Percentiles rank a stretch among this genome's conserved stretches.
These are phyloP conservation scores for Saccharomyces kudriavzevii DNA, from an alignment of 805 yeast species.

Conservation along the genomic window DNA sequence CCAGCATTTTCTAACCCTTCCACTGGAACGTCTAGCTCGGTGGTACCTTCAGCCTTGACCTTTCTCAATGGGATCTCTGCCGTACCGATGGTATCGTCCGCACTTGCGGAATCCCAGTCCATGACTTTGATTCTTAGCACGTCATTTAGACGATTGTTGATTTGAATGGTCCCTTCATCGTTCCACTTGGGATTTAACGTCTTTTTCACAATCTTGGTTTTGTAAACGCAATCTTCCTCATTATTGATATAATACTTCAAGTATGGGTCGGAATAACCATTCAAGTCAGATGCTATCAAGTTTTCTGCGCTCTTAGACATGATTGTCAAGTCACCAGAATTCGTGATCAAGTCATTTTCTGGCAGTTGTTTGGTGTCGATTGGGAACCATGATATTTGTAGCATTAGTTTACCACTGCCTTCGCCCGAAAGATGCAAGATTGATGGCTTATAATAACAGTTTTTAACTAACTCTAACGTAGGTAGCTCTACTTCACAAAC, in stretches of 20 bases:
- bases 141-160: slow-evolving; percentile 57
- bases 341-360: slow-evolving; percentile 62
- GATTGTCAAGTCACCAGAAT: slow-evolving; percentile 63
- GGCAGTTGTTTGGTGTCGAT: slow-evolving; percentile 53
- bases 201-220: slow-evolving; percentile 75
- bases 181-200: slow-evolving; percentile 89
- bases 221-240: slow-evolving; percentile 47
- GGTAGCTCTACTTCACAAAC: slow-evolving; percentile 59
- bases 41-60: slow-evolving; percentile 40
- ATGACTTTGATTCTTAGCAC: slow-evolving; percentile 47
- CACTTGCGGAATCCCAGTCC: slow-evolving; percentile 94
- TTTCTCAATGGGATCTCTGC: slow-evolving; percentile 50
- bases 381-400: slow-evolving; percentile 77
- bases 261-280: slow-evolving; percentile 92
- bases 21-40: slow-evolving; percentile 42
- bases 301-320: slow-evolving; percentile 56
- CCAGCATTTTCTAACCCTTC: slow-evolving; percentile 31
- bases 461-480: slow-evolving; percentile 54
- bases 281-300: slow-evolving; percentile 78
- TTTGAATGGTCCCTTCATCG: slow-evolving; percentile 50
- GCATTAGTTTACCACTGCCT: slow-evolving; percentile 43
- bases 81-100: slow-evolving; percentile 73
- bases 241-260: slow-evolving; percentile 62
- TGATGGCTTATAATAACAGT: slow-evolving; percentile 56
- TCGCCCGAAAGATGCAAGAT: slow-evolving; percentile 48